Conservation (phyloP, 1,139 yeast genomes). For the Blastobotrys indianensis region DNA sequence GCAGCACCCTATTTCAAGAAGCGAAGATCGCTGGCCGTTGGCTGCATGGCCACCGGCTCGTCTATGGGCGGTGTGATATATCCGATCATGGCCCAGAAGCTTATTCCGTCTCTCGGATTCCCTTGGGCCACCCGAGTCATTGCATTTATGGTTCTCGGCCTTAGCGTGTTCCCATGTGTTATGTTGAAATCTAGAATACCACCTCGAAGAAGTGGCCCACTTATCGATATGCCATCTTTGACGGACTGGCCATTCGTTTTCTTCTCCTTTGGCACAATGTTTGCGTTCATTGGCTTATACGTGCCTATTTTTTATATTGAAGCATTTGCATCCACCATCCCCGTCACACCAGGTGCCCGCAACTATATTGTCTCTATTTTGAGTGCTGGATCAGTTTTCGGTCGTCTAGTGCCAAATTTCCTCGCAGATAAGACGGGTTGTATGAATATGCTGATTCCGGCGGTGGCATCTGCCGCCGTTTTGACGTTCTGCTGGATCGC, state of each 20-base stretch:
- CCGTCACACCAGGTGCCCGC: slow-evolving; percentile 22
- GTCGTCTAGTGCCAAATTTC: slow-evolving; percentile 46
- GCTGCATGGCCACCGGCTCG: slow-evolving; percentile 53
- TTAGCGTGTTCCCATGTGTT: slow-evolving; percentile 21
- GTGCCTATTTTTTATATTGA: slow-evolving; percentile 35
- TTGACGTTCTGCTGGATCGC: slow-evolving; percentile 35
- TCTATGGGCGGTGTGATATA: slow-evolving; percentile 39
- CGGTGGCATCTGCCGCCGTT: slow-evolving; percentile 18
- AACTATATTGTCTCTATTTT: slow-evolving; percentile 43
- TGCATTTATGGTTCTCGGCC: slow-evolving; percentile 28
- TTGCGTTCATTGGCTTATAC: slow-evolving; percentile 33
- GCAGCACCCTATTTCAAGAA: slow-evolving; percentile 47
- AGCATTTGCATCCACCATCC: slow-evolving; percentile 25
- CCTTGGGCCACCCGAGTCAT: slow-evolving; percentile 32
- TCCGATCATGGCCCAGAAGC: slow-evolving; percentile 29
- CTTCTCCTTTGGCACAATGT: slow-evolving; percentile 27
- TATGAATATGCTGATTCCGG: slow-evolving; percentile 38
- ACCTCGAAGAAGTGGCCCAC: slow-evolving; percentile 28
- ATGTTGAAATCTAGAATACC: slow-evolving; percentile 27
- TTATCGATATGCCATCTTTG: slow-evolving; percentile 29
- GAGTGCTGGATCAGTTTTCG: slow-evolving; percentile 45
- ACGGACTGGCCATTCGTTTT: slow-evolving; percentile 29
- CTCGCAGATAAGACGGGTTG: slow-evolving; percentile 45
- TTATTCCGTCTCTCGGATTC: slow-evolving; percentile 30
- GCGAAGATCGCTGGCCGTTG: slow-evolving; percentile 50